phyloP scores from a whole-genome alignment of 1,284 basidiomycete genomes.

The Amylostereum areolatum region DNA sequence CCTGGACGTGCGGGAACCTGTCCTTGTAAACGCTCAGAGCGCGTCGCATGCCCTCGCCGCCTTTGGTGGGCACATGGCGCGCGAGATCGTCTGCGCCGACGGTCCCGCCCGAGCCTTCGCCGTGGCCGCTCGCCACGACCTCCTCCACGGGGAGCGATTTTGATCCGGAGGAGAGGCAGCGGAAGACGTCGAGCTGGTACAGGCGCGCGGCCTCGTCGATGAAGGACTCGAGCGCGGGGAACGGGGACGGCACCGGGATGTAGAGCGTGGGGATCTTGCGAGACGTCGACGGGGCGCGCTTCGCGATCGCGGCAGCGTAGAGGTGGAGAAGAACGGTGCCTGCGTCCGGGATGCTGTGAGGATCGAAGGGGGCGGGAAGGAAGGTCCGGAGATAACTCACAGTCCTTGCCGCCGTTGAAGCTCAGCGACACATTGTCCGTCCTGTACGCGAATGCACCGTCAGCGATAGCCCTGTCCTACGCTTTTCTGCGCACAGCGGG shows the following conservation, averaged over 20 bases:
- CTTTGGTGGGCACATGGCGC: slow-evolving; percentile 40
- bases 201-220: slow-evolving; percentile 56
- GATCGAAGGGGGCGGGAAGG: neutral
- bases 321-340: slow-evolving; percentile 94
- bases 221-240: slow-evolving; percentile 81
- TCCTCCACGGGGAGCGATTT: slow-evolving; percentile 37
- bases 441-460: slow-evolving; percentile 20
- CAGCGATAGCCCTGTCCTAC: neutral
- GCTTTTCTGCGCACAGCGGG: too few relatives aligned
- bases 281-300: slow-evolving; percentile 25
- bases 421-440: slow-evolving; percentile 74
- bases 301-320: slow-evolving; percentile 66
- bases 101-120: slow-evolving; percentile 14
- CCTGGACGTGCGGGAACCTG: slow-evolving; percentile 58
- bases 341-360: slow-evolving; percentile 31
- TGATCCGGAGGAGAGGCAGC: slow-evolving; percentile 35
- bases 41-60: slow-evolving; percentile 77
- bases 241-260: slow-evolving; percentile 88
- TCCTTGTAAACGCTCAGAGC: slow-evolving; percentile 76
- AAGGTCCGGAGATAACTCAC: slow-evolving; percentile 42
- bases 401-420: slow-evolving; percentile 99
- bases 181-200: slow-evolving; percentile 82
- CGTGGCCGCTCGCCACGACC: slow-evolving; percentile 20
- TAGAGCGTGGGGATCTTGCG: slow-evolving; percentile 76
- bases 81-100: neutral